These are phyloP conservation scores for Chrysosporium keratinophilum DNA, from an alignment of 2,329 filamentous ascomycete genomes.

Conservation along the genomic window DNA sequence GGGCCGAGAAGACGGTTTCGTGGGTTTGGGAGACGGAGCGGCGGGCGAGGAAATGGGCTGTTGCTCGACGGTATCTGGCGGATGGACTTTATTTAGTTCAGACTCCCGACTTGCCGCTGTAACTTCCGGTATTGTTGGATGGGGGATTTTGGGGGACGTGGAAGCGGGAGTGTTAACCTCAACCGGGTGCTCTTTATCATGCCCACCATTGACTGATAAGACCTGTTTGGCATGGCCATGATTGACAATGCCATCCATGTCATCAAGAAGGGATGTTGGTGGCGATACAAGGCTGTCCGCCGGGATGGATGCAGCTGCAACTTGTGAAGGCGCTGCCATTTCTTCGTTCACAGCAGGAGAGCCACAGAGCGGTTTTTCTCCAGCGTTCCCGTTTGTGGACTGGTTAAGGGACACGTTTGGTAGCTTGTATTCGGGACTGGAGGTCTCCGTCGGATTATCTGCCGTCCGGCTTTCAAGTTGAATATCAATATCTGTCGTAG, in stretches of 20 bases:
- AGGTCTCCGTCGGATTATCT: neutral
- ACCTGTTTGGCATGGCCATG: conserved; percentile 21
- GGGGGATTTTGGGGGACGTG: conserved; percentile 37
- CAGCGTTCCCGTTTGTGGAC: conserved; percentile 17
- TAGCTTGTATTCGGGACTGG: neutral
- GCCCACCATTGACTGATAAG: conserved; percentile 17
- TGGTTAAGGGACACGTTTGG: neutral
- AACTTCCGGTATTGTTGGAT: conserved; percentile 28
- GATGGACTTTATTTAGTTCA: neutral
- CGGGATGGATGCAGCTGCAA: conserved; percentile 19
- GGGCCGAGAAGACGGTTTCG: conserved; percentile 9
- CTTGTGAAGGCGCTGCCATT: conserved; percentile 20
- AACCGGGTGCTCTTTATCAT: conserved; percentile 8
- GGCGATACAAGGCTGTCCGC: conserved; percentile 36
- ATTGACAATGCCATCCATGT: conserved; percentile 27
- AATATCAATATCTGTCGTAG: neutral
- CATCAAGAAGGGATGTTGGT: conserved; percentile 36
- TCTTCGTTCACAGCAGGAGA: conserved; percentile 31
- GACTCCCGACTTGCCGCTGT: conserved; percentile 16
- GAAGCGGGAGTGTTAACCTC: conserved; percentile 30
- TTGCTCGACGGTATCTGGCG: neutral
- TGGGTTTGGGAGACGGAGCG: conserved; percentile 7
- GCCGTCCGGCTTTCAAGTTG: neutral
- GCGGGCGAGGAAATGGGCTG: conserved; percentile 13
- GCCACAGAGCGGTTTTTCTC: conserved; percentile 26